phyloP scores from a whole-genome alignment of 2,329 filamentous ascomycete genomes.

The Penicillium corylophilum region DNA sequence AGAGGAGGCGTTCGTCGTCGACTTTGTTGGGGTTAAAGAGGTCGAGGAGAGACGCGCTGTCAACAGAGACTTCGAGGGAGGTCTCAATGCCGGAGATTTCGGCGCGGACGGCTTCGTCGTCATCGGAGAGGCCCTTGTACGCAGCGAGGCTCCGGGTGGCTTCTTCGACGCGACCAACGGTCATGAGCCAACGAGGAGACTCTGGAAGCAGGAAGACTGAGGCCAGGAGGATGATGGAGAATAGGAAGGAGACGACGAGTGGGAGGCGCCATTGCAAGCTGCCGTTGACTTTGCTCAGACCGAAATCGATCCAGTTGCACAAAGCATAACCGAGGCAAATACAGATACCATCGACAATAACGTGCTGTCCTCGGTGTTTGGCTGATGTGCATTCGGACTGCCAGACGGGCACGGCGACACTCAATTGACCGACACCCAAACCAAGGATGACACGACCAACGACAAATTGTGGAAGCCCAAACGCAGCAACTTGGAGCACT shows the following conservation, averaged over 20 bases:
- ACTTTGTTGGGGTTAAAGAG: constrained; percentile 52
- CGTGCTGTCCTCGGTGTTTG: constrained; percentile 49
- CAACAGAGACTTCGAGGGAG: constrained; percentile 42
- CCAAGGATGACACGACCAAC: constrained; percentile 52
- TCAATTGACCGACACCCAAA: constrained; percentile 50
- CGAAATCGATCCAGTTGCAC: constrained; percentile 36
- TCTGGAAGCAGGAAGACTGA: constrained; percentile 24
- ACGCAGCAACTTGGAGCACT: constrained; percentile 46
- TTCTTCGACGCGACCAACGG: constrained; percentile 38
- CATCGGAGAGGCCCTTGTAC: constrained; percentile 46
- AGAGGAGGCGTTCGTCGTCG: constrained; percentile 40
- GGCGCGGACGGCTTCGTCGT: constrained; percentile 42
- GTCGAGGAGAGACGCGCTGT: constrained; percentile 51
- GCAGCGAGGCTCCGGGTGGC: constrained; percentile 29
- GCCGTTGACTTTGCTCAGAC: constrained; percentile 16
- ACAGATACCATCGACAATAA: constrained; percentile 51
- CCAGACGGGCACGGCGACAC: constrained; percentile 51
- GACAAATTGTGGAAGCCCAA: constrained; percentile 48
- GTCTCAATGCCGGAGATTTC: constrained; percentile 52
- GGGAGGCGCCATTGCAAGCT: constrained; percentile 26
- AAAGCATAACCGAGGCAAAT: constrained; percentile 32
- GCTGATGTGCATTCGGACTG: constrained; percentile 51
- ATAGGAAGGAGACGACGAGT: constrained; percentile 23
- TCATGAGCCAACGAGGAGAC: constrained; percentile 29
- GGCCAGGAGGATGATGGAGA: constrained; percentile 22